Evolutionary conservation across 192 early-diverging fungal species (phyloP).

Genomic region (Lobosporangium transversale): DNA sequence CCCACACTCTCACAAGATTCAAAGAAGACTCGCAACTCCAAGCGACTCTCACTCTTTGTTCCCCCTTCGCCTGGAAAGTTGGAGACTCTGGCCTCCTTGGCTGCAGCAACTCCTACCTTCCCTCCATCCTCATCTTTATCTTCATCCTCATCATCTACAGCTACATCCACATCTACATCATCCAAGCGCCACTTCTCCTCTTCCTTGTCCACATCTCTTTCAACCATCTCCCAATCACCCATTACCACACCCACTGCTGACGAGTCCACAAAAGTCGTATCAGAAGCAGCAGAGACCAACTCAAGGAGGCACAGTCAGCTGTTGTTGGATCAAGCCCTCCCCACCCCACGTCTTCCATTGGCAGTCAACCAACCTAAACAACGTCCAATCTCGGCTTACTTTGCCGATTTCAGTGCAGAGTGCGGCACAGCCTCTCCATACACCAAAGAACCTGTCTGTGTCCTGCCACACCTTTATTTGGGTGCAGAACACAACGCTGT

Average conservation of each 20-base stretch:
- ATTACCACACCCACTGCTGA: conserved; percentile 7
- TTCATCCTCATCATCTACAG: too few species aligned
- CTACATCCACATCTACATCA: too few species aligned
- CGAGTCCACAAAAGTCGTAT: neutral
- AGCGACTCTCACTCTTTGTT: conserved; percentile 37
- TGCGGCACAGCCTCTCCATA: conserved; percentile 59
- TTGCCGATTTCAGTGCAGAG: conserved; percentile 49
- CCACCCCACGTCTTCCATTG: conserved; percentile 16
- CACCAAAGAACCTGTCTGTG: conserved; percentile 63
- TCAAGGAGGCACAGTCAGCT: conserved; percentile 24
- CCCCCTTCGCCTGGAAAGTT: conserved; percentile 46
- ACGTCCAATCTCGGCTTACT: conserved; percentile 47
- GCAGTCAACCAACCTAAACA: conserved; percentile 4
- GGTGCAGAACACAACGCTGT: conserved; percentile 73
- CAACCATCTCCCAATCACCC: conserved; percentile 9
- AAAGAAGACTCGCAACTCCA: conserved; percentile 47
- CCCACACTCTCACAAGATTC: conserved; percentile 20
- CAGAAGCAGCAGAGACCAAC: neutral
- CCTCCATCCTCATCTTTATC: conserved; percentile 1
- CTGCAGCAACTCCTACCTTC: conserved; percentile 23
- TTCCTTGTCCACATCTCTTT: neutral
- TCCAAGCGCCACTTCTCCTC: neutral
- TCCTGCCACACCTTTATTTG: conserved; percentile 75
- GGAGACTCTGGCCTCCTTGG: conserved; percentile 26
- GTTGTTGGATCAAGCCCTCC: conserved; percentile 27